phyloP scores from a whole-genome alignment of 1,139 yeast species.

The Taphrina populina region DNA sequence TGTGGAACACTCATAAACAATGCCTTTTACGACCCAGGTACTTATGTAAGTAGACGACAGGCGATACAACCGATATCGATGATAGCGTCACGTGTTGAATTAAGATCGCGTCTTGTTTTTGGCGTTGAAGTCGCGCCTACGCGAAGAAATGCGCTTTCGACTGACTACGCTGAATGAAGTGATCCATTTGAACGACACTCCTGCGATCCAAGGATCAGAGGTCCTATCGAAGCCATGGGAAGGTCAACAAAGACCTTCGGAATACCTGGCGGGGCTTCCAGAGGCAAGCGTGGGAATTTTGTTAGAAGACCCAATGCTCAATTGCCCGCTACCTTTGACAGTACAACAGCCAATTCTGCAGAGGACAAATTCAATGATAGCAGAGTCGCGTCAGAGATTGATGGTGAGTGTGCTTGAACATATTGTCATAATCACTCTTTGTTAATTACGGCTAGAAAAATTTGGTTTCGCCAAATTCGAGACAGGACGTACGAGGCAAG shows the following conservation, averaged over 20 bases:
- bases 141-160: too few relatives aligned
- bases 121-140: too few relatives aligned
- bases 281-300: conserved; percentile 17
- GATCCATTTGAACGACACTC: too few relatives aligned
- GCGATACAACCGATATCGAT: too few relatives aligned
- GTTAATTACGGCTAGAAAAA: too few relatives aligned
- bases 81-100: too few relatives aligned
- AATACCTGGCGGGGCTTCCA: conserved; percentile 12
- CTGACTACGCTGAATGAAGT: too few relatives aligned
- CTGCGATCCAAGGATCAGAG: background rate
- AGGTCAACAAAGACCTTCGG: conserved; percentile 24
- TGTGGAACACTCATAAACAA: too few relatives aligned
- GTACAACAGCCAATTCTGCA: conserved; percentile 25
- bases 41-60: too few relatives aligned
- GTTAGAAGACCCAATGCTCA: conserved; percentile 5
- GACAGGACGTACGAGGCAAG: conserved; percentile 67
- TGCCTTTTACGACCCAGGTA: too few relatives aligned
- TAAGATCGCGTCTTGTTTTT: too few relatives aligned
- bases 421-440: too few relatives aligned
- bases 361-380: conserved; percentile 22
- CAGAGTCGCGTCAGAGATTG: conserved; percentile 16
- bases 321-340: conserved; percentile 13
- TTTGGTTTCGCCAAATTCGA: conserved; percentile 86
- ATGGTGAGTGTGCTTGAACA: conserved; percentile 8
- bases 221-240: conserved; percentile 10